Evolutionary conservation across 345 rosid genomes (phyloP).

Genomic region (Camelina sativa): DNA sequence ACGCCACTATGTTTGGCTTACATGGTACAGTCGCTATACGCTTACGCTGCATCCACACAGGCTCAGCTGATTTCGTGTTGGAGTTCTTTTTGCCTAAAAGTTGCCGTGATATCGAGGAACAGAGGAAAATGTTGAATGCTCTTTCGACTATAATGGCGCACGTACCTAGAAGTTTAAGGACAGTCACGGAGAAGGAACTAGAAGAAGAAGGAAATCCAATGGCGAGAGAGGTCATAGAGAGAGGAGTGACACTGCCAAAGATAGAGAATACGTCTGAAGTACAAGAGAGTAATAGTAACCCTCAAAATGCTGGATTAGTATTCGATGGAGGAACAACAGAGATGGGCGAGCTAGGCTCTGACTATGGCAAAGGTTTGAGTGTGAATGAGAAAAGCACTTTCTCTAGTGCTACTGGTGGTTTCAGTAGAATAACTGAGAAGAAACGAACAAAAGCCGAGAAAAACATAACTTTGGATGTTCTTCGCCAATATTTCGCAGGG

Average conservation of each 20-base stretch:
- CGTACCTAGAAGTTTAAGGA: slow-evolving; percentile 71
- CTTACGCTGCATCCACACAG: slow-evolving; percentile 69
- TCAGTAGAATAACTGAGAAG: slow-evolving; percentile 54
- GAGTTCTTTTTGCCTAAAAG: slow-evolving; percentile 88
- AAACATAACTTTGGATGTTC: slow-evolving; percentile 73
- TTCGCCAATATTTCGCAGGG: slow-evolving; percentile 75
- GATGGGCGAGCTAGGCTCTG: slow-evolving; percentile 42
- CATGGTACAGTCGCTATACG: slow-evolving; percentile 88
- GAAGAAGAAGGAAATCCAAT: slow-evolving; percentile 53
- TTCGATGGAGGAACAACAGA: slow-evolving; percentile 41
- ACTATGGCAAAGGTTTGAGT: slow-evolving; percentile 50
- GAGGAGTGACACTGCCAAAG: slow-evolving; percentile 46
- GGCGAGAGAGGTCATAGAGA: slow-evolving; percentile 43
- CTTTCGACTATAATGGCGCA: slow-evolving; percentile 72
- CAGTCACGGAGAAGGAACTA: slow-evolving; percentile 75
- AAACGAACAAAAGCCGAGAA: slow-evolving; percentile 70
- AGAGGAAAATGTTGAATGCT: slow-evolving; percentile 72
- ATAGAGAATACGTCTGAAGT: slow-evolving; percentile 33
- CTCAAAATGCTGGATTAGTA: slow-evolving; percentile 37
- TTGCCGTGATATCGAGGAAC: slow-evolving; percentile 65
- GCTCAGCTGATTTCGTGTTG: slow-evolving; percentile 75
- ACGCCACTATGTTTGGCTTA: slow-evolving; percentile 83
- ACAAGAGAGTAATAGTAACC: slow-evolving; percentile 41
- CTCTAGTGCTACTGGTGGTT: slow-evolving; percentile 42
- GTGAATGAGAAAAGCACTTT: slow-evolving; percentile 54